These are phyloP conservation scores for Candida krabiensis DNA, from an alignment of 805 yeast species.

Conservation along the genomic window DNA sequence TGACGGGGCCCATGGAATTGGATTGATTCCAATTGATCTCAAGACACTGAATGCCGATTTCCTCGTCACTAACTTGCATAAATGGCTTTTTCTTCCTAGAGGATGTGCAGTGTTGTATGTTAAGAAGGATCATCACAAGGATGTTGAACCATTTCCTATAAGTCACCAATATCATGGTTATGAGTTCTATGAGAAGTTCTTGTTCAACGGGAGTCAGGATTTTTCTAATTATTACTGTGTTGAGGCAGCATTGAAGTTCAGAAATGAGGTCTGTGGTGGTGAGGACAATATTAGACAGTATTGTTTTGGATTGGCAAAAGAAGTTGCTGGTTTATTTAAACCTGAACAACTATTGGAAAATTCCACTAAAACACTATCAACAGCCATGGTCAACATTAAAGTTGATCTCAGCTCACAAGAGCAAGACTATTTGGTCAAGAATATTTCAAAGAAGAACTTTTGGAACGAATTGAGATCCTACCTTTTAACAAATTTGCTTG, in stretches of 20 bases:
- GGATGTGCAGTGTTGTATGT: conserved; percentile 62
- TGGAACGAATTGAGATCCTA: conserved; percentile 9
- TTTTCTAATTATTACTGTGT: conserved; percentile 44
- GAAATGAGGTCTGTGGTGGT: conserved; percentile 59
- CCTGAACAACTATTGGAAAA: conserved; percentile 40
- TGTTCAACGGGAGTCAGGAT: conserved; percentile 49
- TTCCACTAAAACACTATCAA: conserved; percentile 34
- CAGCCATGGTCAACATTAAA: conserved; percentile 45
- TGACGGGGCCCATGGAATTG: conserved; percentile 75
- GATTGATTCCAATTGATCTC: conserved; percentile 47
- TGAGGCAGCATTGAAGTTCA: conserved; percentile 52
- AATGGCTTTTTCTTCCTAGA: conserved; percentile 63
- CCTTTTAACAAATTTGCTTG: conserved; percentile 25
- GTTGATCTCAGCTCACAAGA: conserved; percentile 31
- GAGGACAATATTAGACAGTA: conserved; percentile 51
- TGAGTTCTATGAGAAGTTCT: conserved; percentile 46
- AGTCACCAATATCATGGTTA: conserved; percentile 46
- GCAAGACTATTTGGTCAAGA: conserved; percentile 3
- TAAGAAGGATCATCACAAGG: conserved; percentile 46
- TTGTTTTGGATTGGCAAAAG: conserved; percentile 43
- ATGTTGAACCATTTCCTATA: conserved; percentile 58
- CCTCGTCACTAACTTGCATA: conserved; percentile 62
- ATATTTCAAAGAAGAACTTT: conserved; percentile 7
- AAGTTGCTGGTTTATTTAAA: conserved; percentile 43
- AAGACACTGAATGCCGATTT: conserved; percentile 54